phyloP scores from a whole-genome alignment of 2,329 filamentous ascomycete genomes.

The Phaeosphaeriaceae sp. region DNA sequence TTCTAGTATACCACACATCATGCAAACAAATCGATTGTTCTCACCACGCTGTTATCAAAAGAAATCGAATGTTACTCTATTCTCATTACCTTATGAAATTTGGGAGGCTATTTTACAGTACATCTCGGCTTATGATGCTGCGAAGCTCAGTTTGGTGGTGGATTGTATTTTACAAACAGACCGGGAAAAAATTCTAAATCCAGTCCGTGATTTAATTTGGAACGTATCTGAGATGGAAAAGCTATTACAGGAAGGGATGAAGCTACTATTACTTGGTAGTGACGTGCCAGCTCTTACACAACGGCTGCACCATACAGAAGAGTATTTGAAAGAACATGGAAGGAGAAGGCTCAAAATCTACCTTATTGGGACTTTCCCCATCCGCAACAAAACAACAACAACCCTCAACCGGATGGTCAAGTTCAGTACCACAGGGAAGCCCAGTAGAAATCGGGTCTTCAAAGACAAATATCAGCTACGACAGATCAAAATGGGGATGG shows the following conservation, averaged over 20 bases:
- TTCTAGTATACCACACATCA: too few species aligned
- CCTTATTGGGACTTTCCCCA: neutral
- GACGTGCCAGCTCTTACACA: neutral
- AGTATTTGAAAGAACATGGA: neutral
- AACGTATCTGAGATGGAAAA: neutral
- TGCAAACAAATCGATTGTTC: too few species aligned
- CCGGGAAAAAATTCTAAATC: neutral
- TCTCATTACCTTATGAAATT: neutral
- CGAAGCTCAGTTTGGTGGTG: neutral
- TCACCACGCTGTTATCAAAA: too few species aligned
- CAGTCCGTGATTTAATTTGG: conserved; percentile 3
- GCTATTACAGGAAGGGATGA: conserved; percentile 1
- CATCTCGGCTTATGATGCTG: conserved; percentile 1
- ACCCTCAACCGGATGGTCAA: neutral
- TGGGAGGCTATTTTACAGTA: neutral
- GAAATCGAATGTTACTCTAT: too few species aligned
- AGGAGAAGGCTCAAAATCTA: conserved; percentile 3
- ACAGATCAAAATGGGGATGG: neutral
- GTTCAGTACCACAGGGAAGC: neutral
- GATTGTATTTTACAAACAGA: neutral
- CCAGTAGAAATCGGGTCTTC: neutral
- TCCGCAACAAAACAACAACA: neutral
- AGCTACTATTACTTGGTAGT: conserved; percentile 1
- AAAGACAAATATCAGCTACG: neutral
- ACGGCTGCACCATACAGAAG: neutral